Evolutionary conservation across 2,329 filamentous ascomycete species (phyloP).

Genomic region (Metarhizium anisopliae): DNA sequence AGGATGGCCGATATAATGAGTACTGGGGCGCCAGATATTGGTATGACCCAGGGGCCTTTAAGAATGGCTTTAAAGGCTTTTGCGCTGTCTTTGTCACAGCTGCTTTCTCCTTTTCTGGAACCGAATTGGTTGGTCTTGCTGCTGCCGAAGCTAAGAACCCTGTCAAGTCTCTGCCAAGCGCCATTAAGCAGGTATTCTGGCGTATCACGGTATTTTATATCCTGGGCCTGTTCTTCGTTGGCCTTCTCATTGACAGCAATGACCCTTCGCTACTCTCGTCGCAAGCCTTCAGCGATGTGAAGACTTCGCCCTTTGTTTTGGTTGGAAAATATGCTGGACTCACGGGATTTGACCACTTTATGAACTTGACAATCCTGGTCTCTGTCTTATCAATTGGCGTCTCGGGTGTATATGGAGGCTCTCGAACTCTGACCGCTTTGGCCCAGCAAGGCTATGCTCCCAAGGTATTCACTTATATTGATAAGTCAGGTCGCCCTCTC

Average conservation of each 20-base stretch:
- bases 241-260: constrained; percentile 37
- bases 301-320: constrained; percentile 47
- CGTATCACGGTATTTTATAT: constrained; percentile 48
- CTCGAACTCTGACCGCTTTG: constrained; percentile 49
- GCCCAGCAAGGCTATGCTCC: constrained; percentile 52
- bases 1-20: constrained; percentile 30
- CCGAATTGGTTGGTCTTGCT: constrained; percentile 48
- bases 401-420: constrained; percentile 50
- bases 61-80: constrained; percentile 67
- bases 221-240: constrained; percentile 42
- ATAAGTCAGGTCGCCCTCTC: constrained; percentile 47
- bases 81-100: constrained; percentile 65
- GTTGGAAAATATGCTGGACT: constrained; percentile 45
- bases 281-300: constrained; percentile 31
- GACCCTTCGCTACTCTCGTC: constrained; percentile 34
- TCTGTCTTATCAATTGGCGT: constrained; percentile 51
- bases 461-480: constrained; percentile 46
- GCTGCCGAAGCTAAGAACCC: constrained; percentile 55
- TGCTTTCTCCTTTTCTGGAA: constrained; percentile 65
- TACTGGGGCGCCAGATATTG: constrained; percentile 43
- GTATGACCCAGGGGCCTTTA: constrained; percentile 47
- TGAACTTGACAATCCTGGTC: constrained; percentile 51
- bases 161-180: constrained; percentile 64
- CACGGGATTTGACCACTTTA: constrained; percentile 42
- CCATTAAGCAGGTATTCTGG: constrained; percentile 71